Percentiles rank a stretch among this genome's conserved stretches.
phyloP scores from a whole-genome alignment of 345 rosid species.

The Brassica carinata region DNA sequence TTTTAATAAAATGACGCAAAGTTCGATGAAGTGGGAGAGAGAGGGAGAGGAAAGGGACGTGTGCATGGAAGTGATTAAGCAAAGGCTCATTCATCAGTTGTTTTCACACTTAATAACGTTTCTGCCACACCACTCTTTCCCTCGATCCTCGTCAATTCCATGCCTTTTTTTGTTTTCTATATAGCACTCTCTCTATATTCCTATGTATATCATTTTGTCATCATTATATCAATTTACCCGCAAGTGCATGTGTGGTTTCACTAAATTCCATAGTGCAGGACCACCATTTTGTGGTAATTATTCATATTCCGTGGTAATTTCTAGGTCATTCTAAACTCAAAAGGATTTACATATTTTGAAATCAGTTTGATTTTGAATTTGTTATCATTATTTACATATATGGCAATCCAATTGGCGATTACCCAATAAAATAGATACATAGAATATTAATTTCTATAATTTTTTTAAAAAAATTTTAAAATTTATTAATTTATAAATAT shows the following conservation, averaged over 20 bases:
- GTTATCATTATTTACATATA: neutral
- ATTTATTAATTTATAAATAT: neutral
- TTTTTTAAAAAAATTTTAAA: neutral
- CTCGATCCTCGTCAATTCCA: constrained; percentile 71
- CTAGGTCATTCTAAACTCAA: constrained; percentile 5
- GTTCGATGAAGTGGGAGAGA: constrained; percentile 83
- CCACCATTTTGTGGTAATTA: constrained; percentile 17
- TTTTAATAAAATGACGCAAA: constrained; percentile 25
- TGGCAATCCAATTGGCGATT: neutral
- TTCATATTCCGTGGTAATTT: neutral
- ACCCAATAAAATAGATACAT: neutral
- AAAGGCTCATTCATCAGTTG: constrained; percentile 82
- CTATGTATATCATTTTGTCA: constrained; percentile 38
- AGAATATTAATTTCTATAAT: neutral
- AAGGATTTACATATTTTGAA: neutral
- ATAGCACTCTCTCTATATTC: constrained; percentile 7
- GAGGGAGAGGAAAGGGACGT: constrained; percentile 87
- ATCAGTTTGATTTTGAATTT: neutral
- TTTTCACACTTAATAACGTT: constrained; percentile 60
- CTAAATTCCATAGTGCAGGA: constrained; percentile 36
- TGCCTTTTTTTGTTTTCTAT: constrained; percentile 6
- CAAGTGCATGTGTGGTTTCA: constrained; percentile 28
- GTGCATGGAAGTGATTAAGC: constrained; percentile 83
- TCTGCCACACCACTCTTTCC: constrained; percentile 43
- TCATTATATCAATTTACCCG: constrained; percentile 24